Percentiles rank a stretch among this genome's conserved stretches.
Evolutionary conservation across 352 stramenopile genomes (phyloP).

Genomic region (Phytophthora cactorum): DNA sequence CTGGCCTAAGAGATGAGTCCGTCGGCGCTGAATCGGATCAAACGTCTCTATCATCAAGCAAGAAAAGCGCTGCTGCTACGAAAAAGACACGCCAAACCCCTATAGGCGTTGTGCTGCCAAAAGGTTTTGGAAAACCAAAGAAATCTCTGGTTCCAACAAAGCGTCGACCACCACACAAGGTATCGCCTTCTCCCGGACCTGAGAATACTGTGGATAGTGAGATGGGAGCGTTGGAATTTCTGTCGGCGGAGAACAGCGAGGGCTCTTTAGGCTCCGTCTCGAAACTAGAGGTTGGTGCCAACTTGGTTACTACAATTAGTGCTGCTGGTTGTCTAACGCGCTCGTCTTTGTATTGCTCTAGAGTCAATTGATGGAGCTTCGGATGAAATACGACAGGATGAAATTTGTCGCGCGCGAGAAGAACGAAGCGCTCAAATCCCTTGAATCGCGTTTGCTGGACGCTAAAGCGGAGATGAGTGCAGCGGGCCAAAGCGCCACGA

Average conservation of each 20-base stretch:
- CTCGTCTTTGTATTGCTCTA: constrained; percentile 31
- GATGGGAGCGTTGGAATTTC: constrained; percentile 70
- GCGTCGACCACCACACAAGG: constrained; percentile 20
- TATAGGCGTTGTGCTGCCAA: constrained; percentile 21
- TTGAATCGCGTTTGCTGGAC: constrained; percentile 74
- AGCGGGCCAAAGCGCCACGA: constrained; percentile 52
- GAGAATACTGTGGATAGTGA: constrained; percentile 43
- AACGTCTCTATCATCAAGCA: constrained; percentile 9
- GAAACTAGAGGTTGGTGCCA: constrained; percentile 55
- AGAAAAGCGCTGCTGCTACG: constrained; percentile 8
- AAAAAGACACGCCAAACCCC: constrained; percentile 19
- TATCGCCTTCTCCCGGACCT: constrained; percentile 2
- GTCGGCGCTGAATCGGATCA: constrained; percentile 1
- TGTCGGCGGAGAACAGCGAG: constrained; percentile 60
- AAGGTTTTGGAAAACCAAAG: constrained; percentile 29
- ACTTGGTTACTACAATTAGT: not conserved
- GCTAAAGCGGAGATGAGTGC: constrained; percentile 49
- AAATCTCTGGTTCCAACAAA: constrained; percentile 21
- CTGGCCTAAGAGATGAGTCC: constrained; percentile 16
- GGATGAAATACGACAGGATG: constrained; percentile 75
- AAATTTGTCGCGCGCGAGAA: constrained; percentile 72
- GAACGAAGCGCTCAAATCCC: constrained; percentile 43
- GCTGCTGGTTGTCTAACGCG: constrained; percentile 35
- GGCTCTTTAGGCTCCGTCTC: constrained; percentile 58
- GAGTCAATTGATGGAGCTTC: constrained; percentile 71